A percentile compares a stretch with the other conserved stretches of the same genome.
Conservation (phyloP, 176 grass and related monocot species). For the Saccharum officinarum region DNA sequence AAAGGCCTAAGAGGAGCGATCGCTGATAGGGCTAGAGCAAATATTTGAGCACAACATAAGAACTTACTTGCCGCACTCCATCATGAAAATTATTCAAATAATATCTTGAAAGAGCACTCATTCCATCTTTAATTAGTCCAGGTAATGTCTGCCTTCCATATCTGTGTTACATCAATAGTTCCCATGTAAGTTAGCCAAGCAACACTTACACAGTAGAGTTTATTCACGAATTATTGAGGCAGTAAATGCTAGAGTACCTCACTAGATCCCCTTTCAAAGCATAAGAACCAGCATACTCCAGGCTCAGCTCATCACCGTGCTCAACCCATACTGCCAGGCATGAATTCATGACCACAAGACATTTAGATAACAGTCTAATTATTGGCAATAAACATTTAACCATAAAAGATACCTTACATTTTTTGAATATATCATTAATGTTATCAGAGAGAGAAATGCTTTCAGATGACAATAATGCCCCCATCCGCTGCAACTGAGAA, state of each 20-base stretch:
- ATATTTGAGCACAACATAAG: conserved; percentile 5
- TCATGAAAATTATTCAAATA: conserved; percentile 99
- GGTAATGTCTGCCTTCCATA: conserved; percentile 93
- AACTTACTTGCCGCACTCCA: conserved; percentile 78
- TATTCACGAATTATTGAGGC: conserved; percentile 18
- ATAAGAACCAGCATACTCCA: conserved; percentile 93
- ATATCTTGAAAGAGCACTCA: conserved; percentile 93
- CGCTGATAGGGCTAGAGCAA: conserved; percentile 10
- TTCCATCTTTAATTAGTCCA: conserved; percentile 93
- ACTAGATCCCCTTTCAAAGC: conserved; percentile 95
- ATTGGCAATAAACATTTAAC: conserved; percentile 16
- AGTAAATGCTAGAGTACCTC: conserved; percentile 57
- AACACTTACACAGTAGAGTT: neutral
- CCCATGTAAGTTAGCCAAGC: conserved; percentile 16
- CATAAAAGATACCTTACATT: conserved; percentile 50
- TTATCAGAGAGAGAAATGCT: conserved; percentile 62
- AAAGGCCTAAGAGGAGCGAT: neutral
- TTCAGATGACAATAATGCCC: conserved; percentile 66
- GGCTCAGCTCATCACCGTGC: conserved; percentile 96
- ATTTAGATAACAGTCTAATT: conserved; percentile 7
- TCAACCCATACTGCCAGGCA: conserved; percentile 81
- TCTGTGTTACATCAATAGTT: conserved; percentile 45
- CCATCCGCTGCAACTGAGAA: conserved; percentile 74
- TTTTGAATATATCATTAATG: conserved; percentile 83
- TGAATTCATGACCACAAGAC: conserved; percentile 31